A percentile compares a stretch with the other conserved stretches of the same genome.
phyloP scores from a whole-genome alignment of 1,284 basidiomycete genomes.

The Sporisorium sorghi region DNA sequence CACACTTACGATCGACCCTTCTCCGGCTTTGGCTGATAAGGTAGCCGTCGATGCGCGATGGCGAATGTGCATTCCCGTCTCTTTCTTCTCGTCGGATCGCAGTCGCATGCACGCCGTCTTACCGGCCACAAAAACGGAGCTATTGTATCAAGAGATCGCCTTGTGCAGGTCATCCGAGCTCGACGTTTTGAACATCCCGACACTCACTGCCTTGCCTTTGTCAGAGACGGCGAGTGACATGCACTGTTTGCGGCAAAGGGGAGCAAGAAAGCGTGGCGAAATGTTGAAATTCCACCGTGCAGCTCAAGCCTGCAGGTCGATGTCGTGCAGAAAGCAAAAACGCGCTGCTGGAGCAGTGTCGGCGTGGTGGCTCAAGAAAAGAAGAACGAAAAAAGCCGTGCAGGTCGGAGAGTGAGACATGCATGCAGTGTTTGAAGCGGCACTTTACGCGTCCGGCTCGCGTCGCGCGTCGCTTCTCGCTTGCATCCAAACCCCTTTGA shows the following conservation, averaged over 20 bases:
- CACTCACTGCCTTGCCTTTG: neutral
- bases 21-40: neutral
- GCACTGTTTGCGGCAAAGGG: neutral
- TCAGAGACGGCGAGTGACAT: neutral
- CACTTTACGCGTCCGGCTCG: constrained; percentile 6
- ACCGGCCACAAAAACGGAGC: too few relatives aligned
- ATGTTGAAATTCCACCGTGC: constrained; percentile 33
- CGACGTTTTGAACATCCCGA: neutral
- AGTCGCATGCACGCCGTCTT: too few relatives aligned
- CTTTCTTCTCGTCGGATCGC: neutral
- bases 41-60: neutral
- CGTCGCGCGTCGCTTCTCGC: constrained; percentile 4
- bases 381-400: constrained; percentile 2
- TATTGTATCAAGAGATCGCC: constrained; percentile 2
- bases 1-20: neutral
- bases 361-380: neutral
- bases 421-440: constrained; percentile 13
- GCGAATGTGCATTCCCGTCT: neutral
- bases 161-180: too few relatives aligned
- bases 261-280: neutral
- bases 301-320: constrained; percentile 14
- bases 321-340: constrained; percentile 14
- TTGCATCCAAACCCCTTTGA: too few relatives aligned
- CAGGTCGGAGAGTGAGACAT: constrained; percentile 37
- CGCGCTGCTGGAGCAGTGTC: neutral